phyloP scores from a whole-genome alignment of 1,284 basidiomycete species.

The Ustilago xerochloae region DNA sequence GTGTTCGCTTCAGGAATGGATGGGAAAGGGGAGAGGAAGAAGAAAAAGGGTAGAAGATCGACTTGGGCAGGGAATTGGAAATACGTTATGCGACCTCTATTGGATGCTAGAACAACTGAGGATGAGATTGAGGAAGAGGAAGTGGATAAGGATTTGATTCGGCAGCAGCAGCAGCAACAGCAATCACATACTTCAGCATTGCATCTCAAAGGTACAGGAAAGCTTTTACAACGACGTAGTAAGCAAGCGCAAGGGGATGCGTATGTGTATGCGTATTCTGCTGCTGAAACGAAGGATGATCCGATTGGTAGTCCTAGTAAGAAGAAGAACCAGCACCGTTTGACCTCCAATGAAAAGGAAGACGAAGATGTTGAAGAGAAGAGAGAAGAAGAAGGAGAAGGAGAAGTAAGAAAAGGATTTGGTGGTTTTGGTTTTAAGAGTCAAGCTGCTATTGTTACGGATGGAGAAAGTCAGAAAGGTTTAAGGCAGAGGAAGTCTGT shows the following conservation, averaged over 20 bases:
- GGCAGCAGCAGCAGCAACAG: too few relatives aligned
- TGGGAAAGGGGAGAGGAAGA: neutral
- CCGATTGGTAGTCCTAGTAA: too few relatives aligned
- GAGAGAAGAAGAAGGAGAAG: neutral
- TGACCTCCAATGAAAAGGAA: too few relatives aligned
- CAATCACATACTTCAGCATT: slow-evolving; percentile 17
- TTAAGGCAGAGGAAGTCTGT: slow-evolving; percentile 25
- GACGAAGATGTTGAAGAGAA: neutral
- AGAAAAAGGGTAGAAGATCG: slow-evolving; percentile 1
- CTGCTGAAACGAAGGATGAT: too few relatives aligned
- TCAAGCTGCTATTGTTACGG: slow-evolving; percentile 15
- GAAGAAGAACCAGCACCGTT: too few relatives aligned
- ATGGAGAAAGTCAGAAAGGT: slow-evolving; percentile 23
- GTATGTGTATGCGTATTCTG: neutral
- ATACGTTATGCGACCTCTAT: slow-evolving; percentile 49
- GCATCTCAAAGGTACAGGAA: slow-evolving; percentile 5
- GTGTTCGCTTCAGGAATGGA: neutral
- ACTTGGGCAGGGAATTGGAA: slow-evolving; percentile 62
- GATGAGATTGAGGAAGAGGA: neutral
- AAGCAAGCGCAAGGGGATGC: slow-evolving; percentile 1
- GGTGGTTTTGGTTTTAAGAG: slow-evolving; percentile 23
- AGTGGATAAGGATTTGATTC: neutral
- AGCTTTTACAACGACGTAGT: slow-evolving; percentile 8
- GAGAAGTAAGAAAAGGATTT: slow-evolving; percentile 4
- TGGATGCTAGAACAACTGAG: slow-evolving; percentile 2